phyloP scores from a whole-genome alignment of 129 eudicot genomes.

The Solidago caesia region DNA sequence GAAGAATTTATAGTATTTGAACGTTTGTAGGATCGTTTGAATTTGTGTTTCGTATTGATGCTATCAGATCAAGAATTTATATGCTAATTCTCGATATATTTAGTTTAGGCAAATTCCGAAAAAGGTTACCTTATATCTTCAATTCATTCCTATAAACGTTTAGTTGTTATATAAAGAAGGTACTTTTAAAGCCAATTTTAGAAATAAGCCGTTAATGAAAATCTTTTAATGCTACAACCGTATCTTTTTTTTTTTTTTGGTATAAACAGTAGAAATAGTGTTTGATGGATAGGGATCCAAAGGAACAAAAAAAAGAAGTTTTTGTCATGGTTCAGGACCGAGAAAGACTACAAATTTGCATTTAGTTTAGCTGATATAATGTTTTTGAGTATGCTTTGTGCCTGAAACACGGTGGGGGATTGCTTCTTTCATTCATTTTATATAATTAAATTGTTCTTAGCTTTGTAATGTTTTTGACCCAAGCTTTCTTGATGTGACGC shows the following conservation, averaged over 20 bases:
- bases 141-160: too few species aligned
- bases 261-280: conserved; percentile 6
- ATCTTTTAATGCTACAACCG: background rate
- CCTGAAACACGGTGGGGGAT: background rate
- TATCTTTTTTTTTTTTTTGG: conserved; percentile 12
- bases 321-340: conserved; percentile 11
- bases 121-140: too few species aligned
- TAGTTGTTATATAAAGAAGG: too few species aligned
- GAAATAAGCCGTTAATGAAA: conserved; percentile 12
- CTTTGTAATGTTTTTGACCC: background rate
- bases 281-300: conserved; percentile 13
- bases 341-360: background rate
- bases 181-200: background rate
- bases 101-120: too few species aligned
- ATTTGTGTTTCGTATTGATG: background rate
- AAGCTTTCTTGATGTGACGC: conserved; percentile 35
- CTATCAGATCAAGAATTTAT: background rate
- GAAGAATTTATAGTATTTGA: too few species aligned
- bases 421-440: conserved; percentile 1
- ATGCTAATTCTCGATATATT: background rate
- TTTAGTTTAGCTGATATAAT: background rate
- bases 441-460: background rate
- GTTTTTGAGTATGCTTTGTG: background rate
- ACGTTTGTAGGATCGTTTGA: too few species aligned
- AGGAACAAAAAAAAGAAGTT: background rate